Percentiles rank a stretch among this genome's conserved stretches.
Evolutionary conservation across 768 basidiomycete genomes (phyloP).

Genomic region (Pholiota microspora): DNA sequence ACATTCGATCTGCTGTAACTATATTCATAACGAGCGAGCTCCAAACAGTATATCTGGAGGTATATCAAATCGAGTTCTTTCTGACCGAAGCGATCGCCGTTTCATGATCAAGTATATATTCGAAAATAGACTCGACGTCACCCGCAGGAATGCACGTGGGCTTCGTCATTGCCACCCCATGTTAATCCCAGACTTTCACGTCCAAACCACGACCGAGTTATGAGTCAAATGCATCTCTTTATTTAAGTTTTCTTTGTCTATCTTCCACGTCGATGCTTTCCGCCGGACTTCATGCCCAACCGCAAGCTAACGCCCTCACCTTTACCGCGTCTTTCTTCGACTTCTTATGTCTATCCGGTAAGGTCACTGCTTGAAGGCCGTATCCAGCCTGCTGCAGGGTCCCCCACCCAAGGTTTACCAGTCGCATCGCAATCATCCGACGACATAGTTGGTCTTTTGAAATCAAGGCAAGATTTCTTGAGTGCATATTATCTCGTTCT

Average conservation of each 20-base stretch:
- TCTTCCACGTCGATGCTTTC: not conserved
- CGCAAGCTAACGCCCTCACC: not conserved
- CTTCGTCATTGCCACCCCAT: no score
- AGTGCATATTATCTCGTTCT: not conserved
- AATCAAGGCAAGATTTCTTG: not conserved
- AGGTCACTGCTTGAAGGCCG: slow-evolving; percentile 10
- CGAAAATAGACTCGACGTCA: no score
- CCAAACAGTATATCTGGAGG: not conserved
- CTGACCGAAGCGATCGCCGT: no score
- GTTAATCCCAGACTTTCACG: no score
- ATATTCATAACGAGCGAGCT: not conserved
- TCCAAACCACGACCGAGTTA: no score
- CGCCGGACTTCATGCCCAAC: slow-evolving; percentile 2
- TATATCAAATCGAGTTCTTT: no score
- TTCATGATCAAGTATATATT: no score
- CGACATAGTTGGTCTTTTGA: slow-evolving; percentile 10
- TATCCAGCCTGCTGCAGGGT: slow-evolving; percentile 8
- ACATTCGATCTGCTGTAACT: slow-evolving; percentile 28
- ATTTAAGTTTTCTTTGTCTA: not conserved
- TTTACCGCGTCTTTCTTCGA: slow-evolving; percentile 2
- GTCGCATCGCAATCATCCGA: slow-evolving; percentile 3
- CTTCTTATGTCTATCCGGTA: slow-evolving; percentile 14
- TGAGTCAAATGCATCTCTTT: not conserved
- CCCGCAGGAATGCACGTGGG: no score
- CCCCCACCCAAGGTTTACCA: not conserved